A percentile compares a stretch with the other conserved stretches of the same genome.
Evolutionary conservation across 768 basidiomycete species (phyloP).

Genomic region (Amanita muscaria): DNA sequence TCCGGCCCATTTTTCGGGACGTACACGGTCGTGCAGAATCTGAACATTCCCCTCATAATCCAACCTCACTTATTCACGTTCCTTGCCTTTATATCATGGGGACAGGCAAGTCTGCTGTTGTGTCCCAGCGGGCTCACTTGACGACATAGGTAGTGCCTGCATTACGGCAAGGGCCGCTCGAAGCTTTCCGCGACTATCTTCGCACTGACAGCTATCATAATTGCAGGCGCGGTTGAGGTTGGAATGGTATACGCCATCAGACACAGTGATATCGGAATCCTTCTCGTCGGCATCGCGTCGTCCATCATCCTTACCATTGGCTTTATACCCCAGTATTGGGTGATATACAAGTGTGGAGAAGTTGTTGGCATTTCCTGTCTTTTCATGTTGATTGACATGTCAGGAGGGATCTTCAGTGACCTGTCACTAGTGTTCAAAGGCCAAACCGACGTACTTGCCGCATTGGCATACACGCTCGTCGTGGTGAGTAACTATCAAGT

Average conservation of each 20-base stretch:
- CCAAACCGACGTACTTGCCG: conserved; percentile 55
- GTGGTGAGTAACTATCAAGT: conserved; percentile 48
- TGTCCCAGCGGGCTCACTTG: conserved; percentile 7
- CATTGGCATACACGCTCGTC: conserved; percentile 53
- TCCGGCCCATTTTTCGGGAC: conserved; percentile 53
- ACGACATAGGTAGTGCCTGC: too few species aligned
- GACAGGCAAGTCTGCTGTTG: conserved; percentile 35
- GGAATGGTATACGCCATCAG: conserved; percentile 51
- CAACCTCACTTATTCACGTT: conserved; percentile 60
- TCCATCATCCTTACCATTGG: conserved; percentile 49
- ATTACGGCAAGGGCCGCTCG: conserved; percentile 47
- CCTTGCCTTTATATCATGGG: conserved; percentile 54
- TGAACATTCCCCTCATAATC: conserved; percentile 66
- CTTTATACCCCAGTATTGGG: conserved; percentile 60
- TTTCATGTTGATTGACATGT: conserved; percentile 63
- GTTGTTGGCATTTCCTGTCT: conserved; percentile 60
- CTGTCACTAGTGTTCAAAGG: conserved; percentile 59
- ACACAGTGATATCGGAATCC: conserved; percentile 27
- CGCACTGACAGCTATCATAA: conserved; percentile 27
- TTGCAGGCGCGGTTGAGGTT: conserved; percentile 50
- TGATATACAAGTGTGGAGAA: conserved; percentile 57
- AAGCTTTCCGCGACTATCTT: conserved; percentile 24
- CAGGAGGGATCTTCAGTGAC: conserved; percentile 63
- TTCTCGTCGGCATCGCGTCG: conserved; percentile 54
- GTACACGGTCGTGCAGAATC: conserved; percentile 53